Conservation (phyloP, 2,329 filamentous ascomycete genomes). For the Fusarium hainanense region DNA sequence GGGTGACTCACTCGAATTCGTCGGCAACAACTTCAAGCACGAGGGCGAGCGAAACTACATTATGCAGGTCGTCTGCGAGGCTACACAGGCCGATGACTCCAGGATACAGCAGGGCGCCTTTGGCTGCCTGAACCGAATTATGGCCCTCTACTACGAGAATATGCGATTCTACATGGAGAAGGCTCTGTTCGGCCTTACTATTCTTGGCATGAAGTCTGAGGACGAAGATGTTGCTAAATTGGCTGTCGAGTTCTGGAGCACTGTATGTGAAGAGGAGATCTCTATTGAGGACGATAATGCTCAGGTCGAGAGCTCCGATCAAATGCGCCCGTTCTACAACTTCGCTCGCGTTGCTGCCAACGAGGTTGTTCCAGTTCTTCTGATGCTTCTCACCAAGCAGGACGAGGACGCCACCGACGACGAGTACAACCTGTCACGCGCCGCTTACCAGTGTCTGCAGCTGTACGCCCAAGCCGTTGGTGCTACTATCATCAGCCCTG, state of each 20-base stretch:
- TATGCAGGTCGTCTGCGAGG: constrained; percentile 99
- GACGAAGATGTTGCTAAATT: constrained; percentile 99
- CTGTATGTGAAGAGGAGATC: constrained; percentile 99
- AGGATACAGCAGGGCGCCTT: constrained; percentile 96
- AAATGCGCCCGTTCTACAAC: constrained; percentile 93
- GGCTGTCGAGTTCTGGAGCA: constrained; percentile 99
- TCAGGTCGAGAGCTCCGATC: constrained; percentile 77
- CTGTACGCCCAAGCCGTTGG: constrained; percentile 94
- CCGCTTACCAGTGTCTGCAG: constrained; percentile 95
- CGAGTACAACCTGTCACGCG: constrained; percentile 96
- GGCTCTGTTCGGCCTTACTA: constrained; percentile 95
- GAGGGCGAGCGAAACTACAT: constrained; percentile 99
- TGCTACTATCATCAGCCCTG: constrained; percentile 83
- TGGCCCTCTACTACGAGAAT: constrained; percentile 98
- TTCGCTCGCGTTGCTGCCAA: constrained; percentile 92
- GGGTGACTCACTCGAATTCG: constrained; percentile 96
- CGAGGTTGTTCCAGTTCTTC: constrained; percentile 92
- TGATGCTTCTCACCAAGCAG: constrained; percentile 92
- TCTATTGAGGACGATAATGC: constrained; percentile 97
- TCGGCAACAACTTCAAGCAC: constrained; percentile 98
- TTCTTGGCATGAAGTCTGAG: constrained; percentile 97
- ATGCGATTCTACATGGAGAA: constrained; percentile 99
- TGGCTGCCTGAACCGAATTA: constrained; percentile 97
- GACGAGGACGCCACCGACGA: constrained; percentile 97
- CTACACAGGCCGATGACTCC: constrained; percentile 90